A percentile compares a stretch with the other conserved stretches of the same genome.
Conservation (phyloP, 2,329 filamentous ascomycete genomes). For the Stagonosporopsis tanaceti region DNA sequence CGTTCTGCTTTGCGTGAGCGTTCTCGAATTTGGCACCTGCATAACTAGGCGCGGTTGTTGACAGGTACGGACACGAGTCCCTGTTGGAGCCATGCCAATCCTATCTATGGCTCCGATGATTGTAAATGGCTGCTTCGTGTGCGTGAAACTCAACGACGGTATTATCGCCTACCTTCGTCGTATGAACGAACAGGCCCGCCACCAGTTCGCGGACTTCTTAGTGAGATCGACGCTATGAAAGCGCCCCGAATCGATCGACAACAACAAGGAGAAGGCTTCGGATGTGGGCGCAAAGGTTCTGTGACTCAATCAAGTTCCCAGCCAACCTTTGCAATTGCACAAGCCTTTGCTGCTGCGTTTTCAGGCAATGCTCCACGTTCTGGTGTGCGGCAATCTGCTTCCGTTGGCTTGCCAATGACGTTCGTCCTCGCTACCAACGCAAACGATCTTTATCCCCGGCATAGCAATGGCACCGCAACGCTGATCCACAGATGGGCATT, state of each 20-base stretch:
- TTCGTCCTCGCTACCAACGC: background rate
- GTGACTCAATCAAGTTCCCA: background rate
- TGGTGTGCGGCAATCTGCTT: background rate
- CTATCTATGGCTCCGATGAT: background rate
- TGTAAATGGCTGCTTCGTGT: background rate
- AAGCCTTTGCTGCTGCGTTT: background rate
- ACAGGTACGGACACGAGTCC: constrained; percentile 2
- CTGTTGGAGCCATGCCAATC: background rate
- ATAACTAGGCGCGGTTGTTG: constrained; percentile 3
- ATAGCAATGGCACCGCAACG: background rate
- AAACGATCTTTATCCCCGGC: constrained; percentile 2
- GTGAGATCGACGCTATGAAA: background rate
- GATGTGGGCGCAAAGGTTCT: background rate
- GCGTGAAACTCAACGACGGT: background rate
- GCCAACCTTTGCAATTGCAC: background rate
- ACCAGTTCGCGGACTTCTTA: background rate
- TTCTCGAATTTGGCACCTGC: constrained; percentile 5
- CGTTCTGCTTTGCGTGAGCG: background rate
- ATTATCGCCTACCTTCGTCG: background rate
- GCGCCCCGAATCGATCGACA: background rate
- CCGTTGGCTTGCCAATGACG: constrained; percentile 7
- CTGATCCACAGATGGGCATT: constrained; percentile 2
- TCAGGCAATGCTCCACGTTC: background rate
- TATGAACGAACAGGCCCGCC: constrained; percentile 3
- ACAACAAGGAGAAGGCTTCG: background rate